Base-by-base conservation (phyloP, 257 asterid genomes). In the Primulina huaijiensis region DNA sequence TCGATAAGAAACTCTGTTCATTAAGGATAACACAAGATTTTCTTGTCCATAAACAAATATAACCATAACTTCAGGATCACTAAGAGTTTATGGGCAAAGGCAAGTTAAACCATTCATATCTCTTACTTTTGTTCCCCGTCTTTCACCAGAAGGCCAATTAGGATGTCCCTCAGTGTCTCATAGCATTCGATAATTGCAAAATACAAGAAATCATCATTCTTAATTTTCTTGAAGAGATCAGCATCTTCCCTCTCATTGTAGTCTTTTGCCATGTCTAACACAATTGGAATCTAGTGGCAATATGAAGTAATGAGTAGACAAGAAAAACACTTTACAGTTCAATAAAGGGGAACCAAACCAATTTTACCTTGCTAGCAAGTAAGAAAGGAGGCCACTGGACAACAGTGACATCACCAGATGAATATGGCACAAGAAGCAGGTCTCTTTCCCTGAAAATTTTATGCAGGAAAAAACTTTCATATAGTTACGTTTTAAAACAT, bases 341-440 rank as follows among this genome's bases (percentile, higher is more conserved):
- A 80, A 53, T 61, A 77, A 33, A 21, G 34, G 37, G 34, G 21
- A 77, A 76, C 50, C 68, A 62, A 8, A 77, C 61, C 12, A 16
- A 61, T 61, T 69, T 79, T 78, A 94, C 99, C 97, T 94, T 94
- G 76, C 99, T 94, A 69, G 99, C 96, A 59, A 94, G 97, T 85
- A 94, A 82, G 86, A 94, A 94, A 62, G 99, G 99, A 71, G 99
- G 99, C 99, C 97, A 91, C 83, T 94, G 99, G 81, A 94, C 91
- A 53, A 94, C 98, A 60, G 93, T 75, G 64, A 94, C 88, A 40
- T 88, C 96, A 80, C 89, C 86, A 33, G 96, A 87, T 58, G 95
- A 78, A 88, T 85, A 94, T 43, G 97, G 99, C 68, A 94, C 98
- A 62, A 94, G 97, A 76, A 94, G 93, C 84, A 94, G 78, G 75